Conservation (phyloP, 2,329 filamentous ascomycete genomes). For the Colletotrichum liriopes region DNA sequence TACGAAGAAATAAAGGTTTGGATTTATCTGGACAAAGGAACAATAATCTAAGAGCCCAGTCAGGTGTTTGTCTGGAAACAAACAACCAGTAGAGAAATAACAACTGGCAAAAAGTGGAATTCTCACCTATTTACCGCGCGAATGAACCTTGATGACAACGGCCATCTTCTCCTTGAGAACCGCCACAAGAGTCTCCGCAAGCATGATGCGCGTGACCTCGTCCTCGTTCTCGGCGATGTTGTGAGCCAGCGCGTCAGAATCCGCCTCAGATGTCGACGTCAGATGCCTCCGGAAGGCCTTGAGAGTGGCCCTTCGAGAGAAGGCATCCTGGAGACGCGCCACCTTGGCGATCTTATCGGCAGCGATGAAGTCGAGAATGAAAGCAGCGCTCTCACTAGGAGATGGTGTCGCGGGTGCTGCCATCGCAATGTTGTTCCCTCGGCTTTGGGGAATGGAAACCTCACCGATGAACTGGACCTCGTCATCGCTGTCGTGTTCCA, state of each 20-base stretch:
- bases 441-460: neutral
- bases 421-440: neutral
- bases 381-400: neutral
- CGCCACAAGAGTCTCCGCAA: neutral
- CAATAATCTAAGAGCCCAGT: neutral
- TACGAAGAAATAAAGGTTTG: no score
- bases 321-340: neutral
- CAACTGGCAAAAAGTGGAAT: no score
- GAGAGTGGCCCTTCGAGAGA: neutral
- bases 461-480: slow-evolving; percentile 4
- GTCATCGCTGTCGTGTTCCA: neutral
- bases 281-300: neutral
- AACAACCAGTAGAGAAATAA: neutral
- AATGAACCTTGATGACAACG: accelerated
- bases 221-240: neutral
- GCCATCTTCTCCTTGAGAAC: neutral
- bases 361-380: neutral
- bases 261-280: neutral
- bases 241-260: neutral
- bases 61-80: neutral
- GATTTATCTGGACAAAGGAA: neutral
- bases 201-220: neutral
- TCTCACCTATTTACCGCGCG: neutral
- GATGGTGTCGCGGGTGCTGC: neutral
- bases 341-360: neutral